A percentile compares a stretch with the other conserved stretches of the same genome.
Evolutionary conservation across 306 rosid genomes (phyloP).

Genomic region (Pyrus betulifolia): DNA sequence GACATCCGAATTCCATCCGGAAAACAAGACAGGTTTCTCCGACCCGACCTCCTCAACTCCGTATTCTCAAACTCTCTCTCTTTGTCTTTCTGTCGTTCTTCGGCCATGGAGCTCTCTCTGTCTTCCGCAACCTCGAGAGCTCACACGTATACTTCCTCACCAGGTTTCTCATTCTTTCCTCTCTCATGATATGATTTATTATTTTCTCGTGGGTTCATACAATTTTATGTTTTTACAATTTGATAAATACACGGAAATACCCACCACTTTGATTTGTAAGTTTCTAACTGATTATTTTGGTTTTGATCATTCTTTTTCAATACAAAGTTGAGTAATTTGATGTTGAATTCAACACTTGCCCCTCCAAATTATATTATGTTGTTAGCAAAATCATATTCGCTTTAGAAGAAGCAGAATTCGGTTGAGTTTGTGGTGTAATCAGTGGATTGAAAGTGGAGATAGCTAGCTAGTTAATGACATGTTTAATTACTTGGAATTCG

Average conservation of each 20-base stretch:
- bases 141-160: slow-evolving; percentile 9
- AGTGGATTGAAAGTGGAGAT: no score
- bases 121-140: slow-evolving; percentile 35
- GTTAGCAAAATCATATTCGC: not conserved
- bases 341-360: not conserved
- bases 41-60: not conserved
- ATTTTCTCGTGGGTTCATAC: not conserved
- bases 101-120: slow-evolving; percentile 49
- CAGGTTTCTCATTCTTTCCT: slow-evolving; percentile 6
- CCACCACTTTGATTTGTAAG: not conserved
- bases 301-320: not conserved
- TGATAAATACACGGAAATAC: not conserved
- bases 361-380: not conserved
- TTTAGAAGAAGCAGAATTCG: not conserved
- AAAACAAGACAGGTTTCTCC: no score
- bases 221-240: not conserved
- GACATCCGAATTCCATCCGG: not conserved
- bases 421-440: not conserved
- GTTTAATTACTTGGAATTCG: no score
- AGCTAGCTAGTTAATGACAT: no score
- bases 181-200: not conserved
- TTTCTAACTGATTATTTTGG: not conserved
- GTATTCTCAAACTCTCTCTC: not conserved
- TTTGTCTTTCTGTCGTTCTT: not conserved
- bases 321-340: not conserved